Evolutionary conservation across 805 yeast species (phyloP).

Genomic region (Blastobotrys muscicola): DNA sequence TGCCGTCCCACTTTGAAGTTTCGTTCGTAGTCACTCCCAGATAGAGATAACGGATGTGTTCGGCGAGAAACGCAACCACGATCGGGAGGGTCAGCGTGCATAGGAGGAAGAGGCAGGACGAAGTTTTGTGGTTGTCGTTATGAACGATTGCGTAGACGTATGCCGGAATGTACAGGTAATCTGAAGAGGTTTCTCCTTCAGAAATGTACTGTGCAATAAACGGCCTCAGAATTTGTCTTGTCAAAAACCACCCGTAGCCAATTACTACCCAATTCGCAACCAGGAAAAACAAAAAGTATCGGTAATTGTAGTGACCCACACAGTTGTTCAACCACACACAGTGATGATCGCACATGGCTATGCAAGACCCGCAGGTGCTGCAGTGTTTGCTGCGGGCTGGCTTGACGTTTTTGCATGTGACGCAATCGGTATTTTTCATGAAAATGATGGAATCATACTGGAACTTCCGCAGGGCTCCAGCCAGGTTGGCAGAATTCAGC

Average conservation of each 20-base stretch:
- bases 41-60: constrained; percentile 43
- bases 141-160: constrained; percentile 1
- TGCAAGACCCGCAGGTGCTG: constrained; percentile 39
- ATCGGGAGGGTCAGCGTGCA: constrained; percentile 34
- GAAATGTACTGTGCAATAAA: too few species aligned
- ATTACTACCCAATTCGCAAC: constrained; percentile 38
- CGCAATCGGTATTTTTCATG: constrained; percentile 37
- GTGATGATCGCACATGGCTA: constrained; percentile 47
- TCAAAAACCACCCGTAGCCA: constrained; percentile 34
- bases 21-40: constrained; percentile 74
- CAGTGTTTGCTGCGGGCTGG: constrained; percentile 62
- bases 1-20: constrained; percentile 57
- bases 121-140: constrained; percentile 18
- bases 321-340: constrained; percentile 58
- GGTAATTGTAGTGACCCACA: constrained; percentile 50
- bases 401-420: constrained; percentile 38
- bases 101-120: constrained; percentile 36
- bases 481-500: constrained; percentile 22
- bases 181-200: too few species aligned
- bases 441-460: constrained; percentile 45
- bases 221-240: constrained; percentile 9
- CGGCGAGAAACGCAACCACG: constrained; percentile 35
- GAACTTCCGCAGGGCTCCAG: constrained; percentile 20
- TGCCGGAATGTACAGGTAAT: not conserved
- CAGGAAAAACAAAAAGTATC: constrained; percentile 51